Evolutionary conservation across 2,329 filamentous ascomycete genomes (phyloP).

Genomic region (Stagonosporopsis cucurbitacearum): DNA sequence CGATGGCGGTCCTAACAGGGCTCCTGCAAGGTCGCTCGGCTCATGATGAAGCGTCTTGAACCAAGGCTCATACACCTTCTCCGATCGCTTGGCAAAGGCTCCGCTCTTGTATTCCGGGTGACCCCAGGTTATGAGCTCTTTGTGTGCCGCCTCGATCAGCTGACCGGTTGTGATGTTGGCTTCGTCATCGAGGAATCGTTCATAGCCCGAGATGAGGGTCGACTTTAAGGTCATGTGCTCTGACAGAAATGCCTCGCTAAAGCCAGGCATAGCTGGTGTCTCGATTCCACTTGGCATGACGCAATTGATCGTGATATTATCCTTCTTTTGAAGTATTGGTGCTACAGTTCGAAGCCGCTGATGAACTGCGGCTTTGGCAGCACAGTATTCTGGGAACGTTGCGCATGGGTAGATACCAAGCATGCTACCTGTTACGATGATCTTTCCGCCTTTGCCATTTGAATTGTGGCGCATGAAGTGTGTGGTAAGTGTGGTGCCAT

Average conservation of each 20-base stretch:
- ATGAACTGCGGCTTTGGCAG: constrained; percentile 57
- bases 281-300: constrained; percentile 57
- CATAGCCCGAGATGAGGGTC: neutral
- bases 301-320: constrained; percentile 58
- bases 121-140: neutral
- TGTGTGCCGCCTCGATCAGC: neutral
- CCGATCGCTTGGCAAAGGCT: neutral
- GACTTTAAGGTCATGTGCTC: constrained; percentile 46
- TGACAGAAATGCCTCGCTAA: constrained; percentile 32
- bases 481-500: constrained; percentile 57
- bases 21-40: constrained; percentile 50
- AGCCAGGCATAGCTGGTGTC: constrained; percentile 52
- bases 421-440: constrained; percentile 55
- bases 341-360: constrained; percentile 38
- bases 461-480: constrained; percentile 62
- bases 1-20: constrained; percentile 36
- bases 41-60: constrained; percentile 50
- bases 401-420: constrained; percentile 54
- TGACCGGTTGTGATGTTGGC: neutral
- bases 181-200: neutral
- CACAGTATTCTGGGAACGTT: constrained; percentile 58
- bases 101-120: neutral
- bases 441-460: constrained; percentile 50
- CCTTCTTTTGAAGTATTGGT: constrained; percentile 43
- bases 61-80: neutral